Conservation (phyloP, 768 basidiomycete species). For the Amanita rubescens region DNA sequence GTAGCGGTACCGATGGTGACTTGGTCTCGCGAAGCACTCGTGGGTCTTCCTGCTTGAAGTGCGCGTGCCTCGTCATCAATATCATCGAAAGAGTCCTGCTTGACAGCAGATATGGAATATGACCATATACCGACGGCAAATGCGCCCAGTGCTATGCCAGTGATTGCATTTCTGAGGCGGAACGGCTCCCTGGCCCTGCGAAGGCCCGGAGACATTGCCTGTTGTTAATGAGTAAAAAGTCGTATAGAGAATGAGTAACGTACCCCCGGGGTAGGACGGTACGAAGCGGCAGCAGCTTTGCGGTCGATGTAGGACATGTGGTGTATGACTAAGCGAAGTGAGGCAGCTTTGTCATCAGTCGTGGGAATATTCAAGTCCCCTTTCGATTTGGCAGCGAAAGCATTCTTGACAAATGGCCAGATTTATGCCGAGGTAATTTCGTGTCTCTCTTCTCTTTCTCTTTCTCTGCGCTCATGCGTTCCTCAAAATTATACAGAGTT, state of each 20-base stretch:
- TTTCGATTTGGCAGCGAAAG: background rate
- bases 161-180: constrained; percentile 68
- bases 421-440: background rate
- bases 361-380: background rate
- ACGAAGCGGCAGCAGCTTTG: constrained; percentile 36
- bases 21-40: constrained; percentile 5
- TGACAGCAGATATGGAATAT: constrained; percentile 91
- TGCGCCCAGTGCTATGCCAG: constrained; percentile 60
- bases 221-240: background rate
- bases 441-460: background rate
- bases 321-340: background rate
- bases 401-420: constrained; percentile 2
- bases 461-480: background rate
- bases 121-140: constrained; percentile 82
- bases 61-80: constrained; percentile 68
- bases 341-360: background rate
- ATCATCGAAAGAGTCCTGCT: constrained; percentile 88
- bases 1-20: constrained; percentile 2
- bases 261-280: constrained; percentile 48
- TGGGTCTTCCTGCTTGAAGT: background rate
- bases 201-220: constrained; percentile 86
- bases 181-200: constrained; percentile 84
- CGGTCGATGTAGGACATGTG: constrained; percentile 35
- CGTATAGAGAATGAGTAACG: constrained; percentile 8
- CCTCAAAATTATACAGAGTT: constrained; percentile 13